These are phyloP conservation scores for Candida easanensis DNA, from an alignment of 805 yeast genomes.

Conservation along the genomic window DNA sequence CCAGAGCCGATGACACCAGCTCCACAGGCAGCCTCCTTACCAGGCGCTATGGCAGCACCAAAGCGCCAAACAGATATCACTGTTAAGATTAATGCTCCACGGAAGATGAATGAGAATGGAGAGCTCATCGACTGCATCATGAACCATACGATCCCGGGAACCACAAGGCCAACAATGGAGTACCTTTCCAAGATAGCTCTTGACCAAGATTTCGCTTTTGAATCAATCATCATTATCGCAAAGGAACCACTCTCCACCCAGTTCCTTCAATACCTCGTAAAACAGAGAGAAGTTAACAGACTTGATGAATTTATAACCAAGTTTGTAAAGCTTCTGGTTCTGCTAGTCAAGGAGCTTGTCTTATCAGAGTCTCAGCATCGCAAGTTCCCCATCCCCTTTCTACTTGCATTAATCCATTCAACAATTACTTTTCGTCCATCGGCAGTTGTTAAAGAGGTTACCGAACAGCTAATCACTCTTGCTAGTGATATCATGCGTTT, in stretches of 20 bases:
- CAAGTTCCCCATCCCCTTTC: conserved; percentile 49
- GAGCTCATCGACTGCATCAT: conserved; percentile 36
- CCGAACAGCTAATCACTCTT: conserved; percentile 21
- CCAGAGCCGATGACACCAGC: conserved; percentile 13
- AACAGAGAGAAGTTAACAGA: conserved; percentile 40
- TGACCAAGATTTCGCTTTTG: conserved; percentile 4
- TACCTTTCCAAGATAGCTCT: conserved; percentile 32
- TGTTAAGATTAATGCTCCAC: conserved; percentile 12
- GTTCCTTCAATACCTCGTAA: conserved; percentile 42
- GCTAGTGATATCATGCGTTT: neutral
- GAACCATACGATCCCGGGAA: conserved; percentile 36
- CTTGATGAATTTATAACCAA: conserved; percentile 47
- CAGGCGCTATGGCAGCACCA: conserved; percentile 3
- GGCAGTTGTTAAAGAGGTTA: conserved; percentile 46
- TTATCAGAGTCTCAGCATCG: neutral
- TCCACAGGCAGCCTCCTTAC: conserved; percentile 5
- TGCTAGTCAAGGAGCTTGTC: conserved; percentile 24
- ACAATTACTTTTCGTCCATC: conserved; percentile 57
- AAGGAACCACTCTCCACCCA: conserved; percentile 33
- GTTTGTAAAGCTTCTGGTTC: conserved; percentile 36
- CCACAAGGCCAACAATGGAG: conserved; percentile 30
- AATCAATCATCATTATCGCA: conserved; percentile 27
- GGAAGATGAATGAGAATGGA: conserved; percentile 32
- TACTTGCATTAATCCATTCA: conserved; percentile 55
- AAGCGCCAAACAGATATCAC: neutral